Base-by-base conservation (phyloP, 768 basidiomycete species). In the Dacryopinax spathularia region DNA sequence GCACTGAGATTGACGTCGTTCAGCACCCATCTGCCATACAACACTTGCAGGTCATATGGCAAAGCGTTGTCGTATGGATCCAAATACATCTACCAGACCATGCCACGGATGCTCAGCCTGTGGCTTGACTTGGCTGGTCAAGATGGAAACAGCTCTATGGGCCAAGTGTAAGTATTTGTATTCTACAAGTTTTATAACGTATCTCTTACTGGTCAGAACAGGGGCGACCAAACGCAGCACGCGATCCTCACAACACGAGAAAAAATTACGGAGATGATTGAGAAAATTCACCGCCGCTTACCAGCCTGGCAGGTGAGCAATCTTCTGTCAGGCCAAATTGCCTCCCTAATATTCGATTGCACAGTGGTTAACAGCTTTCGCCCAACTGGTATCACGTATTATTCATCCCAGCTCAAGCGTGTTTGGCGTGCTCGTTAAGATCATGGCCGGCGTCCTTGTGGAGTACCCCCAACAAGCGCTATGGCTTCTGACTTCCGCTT, bases 351-450 rank as follows among this genome's bases (percentile, higher is more conserved):
- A 63, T 41, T 67, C 3, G 66, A 48, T 61, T 16, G 56, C 36
- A 0, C 63, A 98, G 93, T 98, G 95, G 92, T 88, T 85, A 68
- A 93, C 89, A 0, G 94, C 92, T 1, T 94, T 97, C 66, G 93
- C 94, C 2, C 96, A 98, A 77, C 90, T 98, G 61, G 91, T 94
- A 15, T 98, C 95, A 15, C 84, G 96, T 7, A 86, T 99, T 33
- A 88, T 87, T 13, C 90, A 96, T 67, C 75, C 73, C 2, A 86
- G 89, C 68, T 66, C 73, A 12, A 77, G 77, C 0, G 86, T 91
- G 2, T 86, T 82, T 70, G 73, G 71, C 0, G 73, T 84, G 2
- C 75, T 99, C 22, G 77, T 81, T 1, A 74, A 72, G 56, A 80
- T 98, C 34, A 91, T 98, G 62, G 73, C 77, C 16, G 76, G 72